Evolutionary conservation across 208 protist genomes (phyloP).

Genomic region (Acanthamoeba lenticulata): DNA sequence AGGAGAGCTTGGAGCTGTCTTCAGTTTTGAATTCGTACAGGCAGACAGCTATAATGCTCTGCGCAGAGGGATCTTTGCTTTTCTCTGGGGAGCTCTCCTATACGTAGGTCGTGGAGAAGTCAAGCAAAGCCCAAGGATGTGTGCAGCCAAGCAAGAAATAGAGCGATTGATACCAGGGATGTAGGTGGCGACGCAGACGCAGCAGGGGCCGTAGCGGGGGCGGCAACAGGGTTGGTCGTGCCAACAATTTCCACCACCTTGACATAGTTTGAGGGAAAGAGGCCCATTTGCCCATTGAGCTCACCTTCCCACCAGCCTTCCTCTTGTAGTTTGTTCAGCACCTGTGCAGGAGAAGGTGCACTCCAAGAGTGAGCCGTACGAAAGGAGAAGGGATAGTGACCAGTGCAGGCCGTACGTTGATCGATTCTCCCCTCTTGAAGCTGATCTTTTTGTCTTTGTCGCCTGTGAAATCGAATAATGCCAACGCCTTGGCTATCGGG

Average conservation of each 20-base stretch:
- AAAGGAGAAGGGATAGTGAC: not conserved
- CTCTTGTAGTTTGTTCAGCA: conserved; percentile 49
- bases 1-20: not conserved
- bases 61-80: no score
- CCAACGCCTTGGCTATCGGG: not conserved
- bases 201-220: not conserved
- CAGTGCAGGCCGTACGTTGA: not conserved
- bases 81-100: no score
- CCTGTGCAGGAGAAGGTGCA: not conserved
- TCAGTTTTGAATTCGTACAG: conserved; percentile 45
- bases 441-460: conserved; percentile 46
- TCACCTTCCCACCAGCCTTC: conserved; percentile 53
- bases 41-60: not conserved
- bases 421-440: conserved; percentile 41
- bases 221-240: not conserved
- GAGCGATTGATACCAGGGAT: not conserved
- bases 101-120: no score
- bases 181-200: not conserved
- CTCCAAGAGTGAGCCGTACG: not conserved
- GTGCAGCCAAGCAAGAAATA: no score
- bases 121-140: no score
- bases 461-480: conserved; percentile 20
- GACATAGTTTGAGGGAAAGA: conserved; percentile 39
- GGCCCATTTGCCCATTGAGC: not conserved
- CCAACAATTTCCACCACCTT: not conserved